Percentiles rank a stretch among this genome's conserved stretches.
phyloP scores from a whole-genome alignment of 805 yeast species.

The Suhomyces sp. region DNA sequence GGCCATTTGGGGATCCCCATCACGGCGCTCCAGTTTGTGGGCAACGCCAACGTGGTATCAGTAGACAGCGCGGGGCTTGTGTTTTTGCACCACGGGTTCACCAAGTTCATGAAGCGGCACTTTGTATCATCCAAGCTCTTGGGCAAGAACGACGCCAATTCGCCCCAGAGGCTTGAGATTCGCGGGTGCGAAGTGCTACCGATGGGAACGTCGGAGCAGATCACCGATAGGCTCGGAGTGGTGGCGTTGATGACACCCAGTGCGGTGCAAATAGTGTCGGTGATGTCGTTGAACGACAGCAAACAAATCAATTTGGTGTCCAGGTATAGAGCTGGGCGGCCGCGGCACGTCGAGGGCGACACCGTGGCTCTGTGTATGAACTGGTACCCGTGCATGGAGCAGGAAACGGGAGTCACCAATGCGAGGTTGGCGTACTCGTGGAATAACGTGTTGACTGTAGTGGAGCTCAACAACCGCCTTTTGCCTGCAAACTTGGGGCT shows the following conservation, averaged over 20 bases:
- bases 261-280: conserved; percentile 51
- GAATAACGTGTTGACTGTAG: conserved; percentile 56
- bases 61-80: conserved; percentile 42
- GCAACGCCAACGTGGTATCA: conserved; percentile 28
- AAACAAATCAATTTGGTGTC: conserved; percentile 32
- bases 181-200: conserved; percentile 51
- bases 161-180: conserved; percentile 13
- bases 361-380: conserved; percentile 33
- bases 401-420: conserved; percentile 14
- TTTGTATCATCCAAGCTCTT: conserved; percentile 48
- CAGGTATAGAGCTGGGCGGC: conserved; percentile 52
- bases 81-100: conserved; percentile 60
- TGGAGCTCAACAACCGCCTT: conserved; percentile 45
- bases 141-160: conserved; percentile 41
- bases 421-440: conserved; percentile 65
- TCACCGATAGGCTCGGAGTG: conserved; percentile 57
- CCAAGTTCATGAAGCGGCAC: conserved; percentile 52
- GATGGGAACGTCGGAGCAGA: conserved; percentile 51
- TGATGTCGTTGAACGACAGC: conserved; percentile 42
- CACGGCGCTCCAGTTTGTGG: conserved; percentile 25
- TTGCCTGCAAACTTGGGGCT: conserved; percentile 27
- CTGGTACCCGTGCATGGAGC: conserved; percentile 61
- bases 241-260: conserved; percentile 57
- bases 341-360: conserved; percentile 24
- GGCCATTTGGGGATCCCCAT: conserved; percentile 32